phyloP scores from a whole-genome alignment of 768 basidiomycete genomes.

The Scleroderma citrinum region DNA sequence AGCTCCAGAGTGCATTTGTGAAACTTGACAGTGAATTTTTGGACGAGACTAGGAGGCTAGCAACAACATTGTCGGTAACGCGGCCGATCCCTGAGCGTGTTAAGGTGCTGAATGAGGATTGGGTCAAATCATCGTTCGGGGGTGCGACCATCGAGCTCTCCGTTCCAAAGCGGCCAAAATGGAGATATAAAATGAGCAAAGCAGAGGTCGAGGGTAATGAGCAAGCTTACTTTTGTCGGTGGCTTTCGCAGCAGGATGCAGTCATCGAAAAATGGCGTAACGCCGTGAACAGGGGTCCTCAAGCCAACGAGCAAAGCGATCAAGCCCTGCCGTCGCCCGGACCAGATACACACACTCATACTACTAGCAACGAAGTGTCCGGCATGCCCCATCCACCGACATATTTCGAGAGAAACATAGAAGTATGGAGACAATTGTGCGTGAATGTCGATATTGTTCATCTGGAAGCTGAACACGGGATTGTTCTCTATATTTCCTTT shows the following conservation, averaged over 20 bases:
- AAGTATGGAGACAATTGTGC: slow-evolving; percentile 92
- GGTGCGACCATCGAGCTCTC: slow-evolving; percentile 17
- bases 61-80: slow-evolving; percentile 44
- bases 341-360: slow-evolving; percentile 4
- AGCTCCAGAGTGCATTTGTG: slow-evolving; percentile 67
- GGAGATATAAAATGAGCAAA: slow-evolving; percentile 83
- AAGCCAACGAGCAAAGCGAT: not conserved
- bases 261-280: slow-evolving; percentile 48
- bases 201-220: slow-evolving; percentile 88
- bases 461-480: not conserved
- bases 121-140: slow-evolving; percentile 19
- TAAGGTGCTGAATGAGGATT: slow-evolving; percentile 29
- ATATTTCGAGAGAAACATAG: slow-evolving; percentile 84
- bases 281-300: slow-evolving; percentile 5
- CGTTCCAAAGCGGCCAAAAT: slow-evolving; percentile 71
- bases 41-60: slow-evolving; percentile 51
- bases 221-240: slow-evolving; percentile 74
- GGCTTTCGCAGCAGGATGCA: slow-evolving; percentile 64
- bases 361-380: slow-evolving; percentile 8
- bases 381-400: slow-evolving; percentile 60
- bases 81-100: slow-evolving; percentile 48
- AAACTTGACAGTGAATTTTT: slow-evolving; percentile 55
- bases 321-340: not conserved
- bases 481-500: slow-evolving; percentile 1
- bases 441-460: slow-evolving; percentile 25